These are phyloP conservation scores for Medicago lupulina DNA, from an alignment of 306 rosid species.

Conservation along the genomic window DNA sequence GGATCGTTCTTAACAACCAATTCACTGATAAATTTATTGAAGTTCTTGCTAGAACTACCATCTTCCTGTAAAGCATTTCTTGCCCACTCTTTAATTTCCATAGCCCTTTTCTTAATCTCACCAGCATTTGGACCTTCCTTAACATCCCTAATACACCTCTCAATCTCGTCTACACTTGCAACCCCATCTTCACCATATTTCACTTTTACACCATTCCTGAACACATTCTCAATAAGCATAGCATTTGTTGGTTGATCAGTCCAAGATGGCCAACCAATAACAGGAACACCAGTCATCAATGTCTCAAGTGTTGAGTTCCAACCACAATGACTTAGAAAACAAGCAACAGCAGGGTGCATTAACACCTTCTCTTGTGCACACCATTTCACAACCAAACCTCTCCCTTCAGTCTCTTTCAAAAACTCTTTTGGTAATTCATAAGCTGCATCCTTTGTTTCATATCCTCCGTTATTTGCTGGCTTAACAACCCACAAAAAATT, in stretches of 20 bases:
- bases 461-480: conserved; percentile 31
- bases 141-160: conserved; percentile 55
- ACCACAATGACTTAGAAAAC: conserved; percentile 70
- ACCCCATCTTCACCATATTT: conserved; percentile 41
- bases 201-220: conserved; percentile 53
- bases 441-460: background rate
- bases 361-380: conserved; percentile 67
- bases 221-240: conserved; percentile 48
- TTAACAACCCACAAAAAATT: conserved; percentile 68
- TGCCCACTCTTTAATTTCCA: conserved; percentile 48
- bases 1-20: background rate
- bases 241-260: conserved; percentile 66
- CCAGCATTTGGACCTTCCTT: conserved; percentile 47
- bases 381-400: conserved; percentile 60
- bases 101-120: conserved; percentile 49
- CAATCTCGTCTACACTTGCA: conserved; percentile 50
- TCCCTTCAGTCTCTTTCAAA: conserved; percentile 47
- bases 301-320: conserved; percentile 71
- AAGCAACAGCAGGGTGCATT: conserved; percentile 60
- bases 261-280: conserved; percentile 65
- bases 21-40: conserved; percentile 48
- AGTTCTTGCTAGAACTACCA: conserved; percentile 55
- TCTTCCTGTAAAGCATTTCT: conserved; percentile 47
- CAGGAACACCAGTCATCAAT: conserved; percentile 54
- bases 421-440: conserved; percentile 41